A percentile compares a stretch with the other conserved stretches of the same genome.
Conservation (phyloP, 2,329 filamentous ascomycete genomes). For the Fusarium lyarnte region DNA sequence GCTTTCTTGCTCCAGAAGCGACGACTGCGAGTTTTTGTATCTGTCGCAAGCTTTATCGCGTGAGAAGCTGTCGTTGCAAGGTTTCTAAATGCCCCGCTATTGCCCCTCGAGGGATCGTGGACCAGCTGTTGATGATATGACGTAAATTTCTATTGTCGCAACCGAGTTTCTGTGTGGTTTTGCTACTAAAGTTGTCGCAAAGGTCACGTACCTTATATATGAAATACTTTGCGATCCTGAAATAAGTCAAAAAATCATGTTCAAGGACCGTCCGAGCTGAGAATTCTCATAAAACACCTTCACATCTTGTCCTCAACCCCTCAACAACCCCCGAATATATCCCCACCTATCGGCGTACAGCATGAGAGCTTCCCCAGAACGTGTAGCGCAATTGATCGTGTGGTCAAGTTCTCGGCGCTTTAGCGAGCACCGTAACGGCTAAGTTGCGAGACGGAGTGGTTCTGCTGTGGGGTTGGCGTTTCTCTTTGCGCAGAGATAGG, state of each 20-base stretch:
- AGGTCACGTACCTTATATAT: not conserved
- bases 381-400: conserved; percentile 18
- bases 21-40: conserved; percentile 6
- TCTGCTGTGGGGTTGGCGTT: conserved; percentile 18
- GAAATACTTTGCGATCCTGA: not conserved
- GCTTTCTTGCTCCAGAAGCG: not conserved
- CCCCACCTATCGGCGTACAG: conserved; percentile 41
- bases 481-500: conserved; percentile 13
- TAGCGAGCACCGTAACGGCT: conserved; percentile 14
- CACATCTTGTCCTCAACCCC: conserved; percentile 5
- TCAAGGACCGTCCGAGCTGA: not conserved
- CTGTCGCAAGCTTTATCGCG: conserved; percentile 27
- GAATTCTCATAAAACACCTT: not conserved
- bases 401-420: conserved; percentile 23
- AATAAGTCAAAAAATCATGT: not conserved
- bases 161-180: not conserved
- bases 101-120: conserved; percentile 32
- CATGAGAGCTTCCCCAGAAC: conserved; percentile 26
- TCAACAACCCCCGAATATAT: conserved; percentile 36
- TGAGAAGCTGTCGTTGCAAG: conserved; percentile 37
- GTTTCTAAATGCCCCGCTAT: conserved; percentile 39
- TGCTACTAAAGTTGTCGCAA: not conserved
- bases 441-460: not conserved
- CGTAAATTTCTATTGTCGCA: conserved; percentile 6
- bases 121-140: conserved; percentile 24